Evolutionary conservation across 2,329 filamentous ascomycete species (phyloP), one percentile per base, ranked within the genome.

Genomic region (Calonectria henricotiae): DNA sequence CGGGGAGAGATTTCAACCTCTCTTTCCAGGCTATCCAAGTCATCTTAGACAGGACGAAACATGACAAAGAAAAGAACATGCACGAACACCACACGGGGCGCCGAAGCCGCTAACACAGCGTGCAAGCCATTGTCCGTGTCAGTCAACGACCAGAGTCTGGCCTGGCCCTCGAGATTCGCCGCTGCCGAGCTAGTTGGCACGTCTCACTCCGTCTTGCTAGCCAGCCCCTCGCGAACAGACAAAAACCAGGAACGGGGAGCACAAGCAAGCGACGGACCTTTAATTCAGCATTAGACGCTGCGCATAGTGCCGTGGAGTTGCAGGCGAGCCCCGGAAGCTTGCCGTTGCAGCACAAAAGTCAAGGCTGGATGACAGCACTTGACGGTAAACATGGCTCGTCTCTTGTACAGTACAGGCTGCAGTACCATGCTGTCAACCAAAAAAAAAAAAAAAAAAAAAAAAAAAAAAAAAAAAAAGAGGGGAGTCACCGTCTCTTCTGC

Each of bases 11-110:
- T 39, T 32, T 6, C 25, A 17, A 23, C 20, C 49, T 7, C 11
- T 58, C 12, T 41, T 41, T 20, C 46, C 58, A 44, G 39, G 46
- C 37, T 62, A 44, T 67, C 58, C 65, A 51, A 30, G 65, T 51
- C 46, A 62, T 60, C 46, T 51, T 23, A 55, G 58, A 67, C 65
- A 62, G 58, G 58, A 62, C 65, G 65, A 67, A 67, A 67, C 65
- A 62, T 44, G n/a, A 32, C 32, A 37, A 23, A 43, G 39, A 41
- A 37, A 25, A 49, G 35, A 27, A 37, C 5, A 41, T 27, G 62
- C 46, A 41, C 35, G 46, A 54, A 46, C 25, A 46, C 37, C n/a
- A 25, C 46, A 58, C 35, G 51, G 61, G 61, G 47, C 62, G 20
- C 47, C 62, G 32, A 64, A 64, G 46, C n/a, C 62, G 47, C 62